Conservation (phyloP, 495 filamentous ascomycete species). For the Chaetomidium leptoderma region DNA sequence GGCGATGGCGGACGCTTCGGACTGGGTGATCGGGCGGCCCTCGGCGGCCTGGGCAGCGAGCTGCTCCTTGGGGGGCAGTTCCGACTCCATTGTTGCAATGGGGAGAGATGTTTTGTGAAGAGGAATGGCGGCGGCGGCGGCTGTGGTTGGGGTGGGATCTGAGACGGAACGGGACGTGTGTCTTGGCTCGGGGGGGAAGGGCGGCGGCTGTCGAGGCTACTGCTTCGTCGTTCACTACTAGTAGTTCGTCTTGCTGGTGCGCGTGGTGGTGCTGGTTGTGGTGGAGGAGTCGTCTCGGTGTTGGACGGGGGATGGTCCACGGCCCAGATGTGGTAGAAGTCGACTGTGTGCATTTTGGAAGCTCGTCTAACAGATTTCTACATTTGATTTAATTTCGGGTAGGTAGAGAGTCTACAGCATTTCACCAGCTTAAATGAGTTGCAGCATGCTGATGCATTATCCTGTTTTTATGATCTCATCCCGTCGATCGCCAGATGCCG, state of each 20-base stretch:
- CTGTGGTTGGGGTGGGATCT: not conserved
- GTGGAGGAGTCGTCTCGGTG: not conserved
- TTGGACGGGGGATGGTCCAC: not conserved
- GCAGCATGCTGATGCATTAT: not conserved
- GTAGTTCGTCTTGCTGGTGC: not conserved
- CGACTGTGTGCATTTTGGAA: constrained; percentile 15
- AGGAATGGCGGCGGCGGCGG: not conserved
- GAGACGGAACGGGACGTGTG: too few relatives aligned
- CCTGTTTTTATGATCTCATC: constrained; percentile 10
- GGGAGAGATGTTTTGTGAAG: not conserved
- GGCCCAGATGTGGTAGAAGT: constrained; percentile 18
- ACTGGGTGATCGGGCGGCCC: constrained; percentile 25
- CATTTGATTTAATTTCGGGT: not conserved
- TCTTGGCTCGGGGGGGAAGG: not conserved
- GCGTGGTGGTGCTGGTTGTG: not conserved
- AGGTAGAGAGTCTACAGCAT: too few relatives aligned
- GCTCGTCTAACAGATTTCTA: not conserved
- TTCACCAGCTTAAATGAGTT: not conserved
- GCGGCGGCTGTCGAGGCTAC: not conserved
- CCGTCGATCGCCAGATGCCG: not conserved
- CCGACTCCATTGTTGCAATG: constrained; percentile 13
- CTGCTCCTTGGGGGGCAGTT: constrained; percentile 25
- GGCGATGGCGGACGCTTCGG: constrained; percentile 25
- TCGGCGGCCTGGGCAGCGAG: constrained; percentile 22
- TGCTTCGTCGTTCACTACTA: not conserved